Evolutionary conservation across 1,284 basidiomycete species (phyloP), one percentile per base, ranked within the genome.

Genomic region (Taiwanofungus camphoratus): DNA sequence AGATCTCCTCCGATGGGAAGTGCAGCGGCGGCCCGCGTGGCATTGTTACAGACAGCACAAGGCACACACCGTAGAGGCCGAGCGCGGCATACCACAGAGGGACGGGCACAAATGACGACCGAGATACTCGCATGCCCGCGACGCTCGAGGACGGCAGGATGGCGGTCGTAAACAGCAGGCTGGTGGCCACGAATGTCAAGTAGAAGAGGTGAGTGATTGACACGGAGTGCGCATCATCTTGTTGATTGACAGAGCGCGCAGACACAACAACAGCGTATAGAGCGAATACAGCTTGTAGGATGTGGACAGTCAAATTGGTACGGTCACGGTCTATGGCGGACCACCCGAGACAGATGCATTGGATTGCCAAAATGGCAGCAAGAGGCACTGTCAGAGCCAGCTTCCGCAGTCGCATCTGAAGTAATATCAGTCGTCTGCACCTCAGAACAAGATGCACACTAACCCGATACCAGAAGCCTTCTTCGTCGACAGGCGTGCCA

Each of bases 1-100:
- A 93, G 30, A 93, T 82, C 12, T 68, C 68, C 36, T 77, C 71
- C 5, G 80, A 69, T 0, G 86, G 84, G 52, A 79, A 87, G 57
- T 89, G 78, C 20, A 92, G 67, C 3, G 71, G 64, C 0, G 92
- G 92, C 0, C 89, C 89, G 29, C 76, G 71, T 2, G 81, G 83
- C 3, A 79, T 83, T 1, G 73, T 79, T 36, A 76, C 68, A 6
- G 74, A 68, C 22, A 85, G 51, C 21, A 72, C 42, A 41, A 70
- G 66, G 0, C 72, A 65, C n/a, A 73, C 43, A 15, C 69, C 51
- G 49, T 82, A 79, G 5, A 84, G 62, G 1, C 62, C 62, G 4
- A 81, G 59, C 2, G 71, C 63, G 4, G 70, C 59, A 41, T 76
- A 72, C 71, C 73, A 79, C 5, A 80, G 53, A 3, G 52, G 57